These are phyloP conservation scores for Mucor lusitanicus DNA, from an alignment of 371 early-diverging fungal genomes.

Conservation along the genomic window DNA sequence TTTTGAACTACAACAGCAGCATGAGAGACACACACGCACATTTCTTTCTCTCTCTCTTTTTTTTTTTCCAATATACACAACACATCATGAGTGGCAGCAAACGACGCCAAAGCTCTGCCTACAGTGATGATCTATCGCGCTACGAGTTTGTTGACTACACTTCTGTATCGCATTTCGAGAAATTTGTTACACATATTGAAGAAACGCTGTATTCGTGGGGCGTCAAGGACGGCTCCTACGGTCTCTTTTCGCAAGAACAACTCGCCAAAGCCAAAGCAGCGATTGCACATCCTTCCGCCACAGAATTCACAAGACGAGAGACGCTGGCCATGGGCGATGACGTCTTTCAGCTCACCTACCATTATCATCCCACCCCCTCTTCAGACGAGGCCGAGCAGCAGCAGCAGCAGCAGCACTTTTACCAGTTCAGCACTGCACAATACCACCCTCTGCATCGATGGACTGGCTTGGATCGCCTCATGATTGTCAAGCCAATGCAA, in stretches of 20 bases:
- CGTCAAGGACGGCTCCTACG: constrained; percentile 49
- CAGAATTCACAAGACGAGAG: constrained; percentile 35
- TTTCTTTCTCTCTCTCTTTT: background rate
- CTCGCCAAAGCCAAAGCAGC: constrained; percentile 21
- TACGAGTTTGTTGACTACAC: constrained; percentile 81
- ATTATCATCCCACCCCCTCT: constrained; percentile 42
- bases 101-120: constrained; percentile 21
- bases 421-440: constrained; percentile 22
- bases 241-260: constrained; percentile 47
- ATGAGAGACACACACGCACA: background rate
- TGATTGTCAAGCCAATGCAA: constrained; percentile 46
- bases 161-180: constrained; percentile 66
- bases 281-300: constrained; percentile 11
- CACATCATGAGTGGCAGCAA: constrained; percentile 2
- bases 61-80: background rate
- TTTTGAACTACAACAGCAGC: background rate
- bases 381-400: constrained; percentile 2
- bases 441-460: constrained; percentile 67
- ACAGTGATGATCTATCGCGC: constrained; percentile 21
- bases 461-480: constrained; percentile 53
- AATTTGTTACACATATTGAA: constrained; percentile 61
- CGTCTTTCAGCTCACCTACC: constrained; percentile 45
- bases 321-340: constrained; percentile 43
- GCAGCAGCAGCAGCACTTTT: constrained; percentile 25
- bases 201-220: constrained; percentile 55